Evolutionary conservation across 2,329 filamentous ascomycete species (phyloP), one percentile per base, ranked within the genome.

Genomic region (Didymella arachidicola): DNA sequence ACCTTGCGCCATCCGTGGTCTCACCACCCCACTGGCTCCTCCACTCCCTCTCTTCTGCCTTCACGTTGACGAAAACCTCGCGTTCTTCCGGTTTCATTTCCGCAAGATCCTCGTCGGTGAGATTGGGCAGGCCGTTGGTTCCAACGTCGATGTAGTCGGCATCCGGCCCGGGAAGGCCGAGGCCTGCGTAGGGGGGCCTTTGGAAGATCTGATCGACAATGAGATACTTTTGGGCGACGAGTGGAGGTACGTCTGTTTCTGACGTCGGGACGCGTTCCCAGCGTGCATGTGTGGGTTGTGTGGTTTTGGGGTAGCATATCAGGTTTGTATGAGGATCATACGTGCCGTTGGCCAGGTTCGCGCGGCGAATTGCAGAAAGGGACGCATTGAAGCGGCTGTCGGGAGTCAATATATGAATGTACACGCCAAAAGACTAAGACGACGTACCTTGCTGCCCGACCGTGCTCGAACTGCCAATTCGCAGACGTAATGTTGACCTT

Each of bases 381-480:
- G 83, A 81, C 19, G 90, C 84, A 77, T 98, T 99, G 81, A 95
- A 98, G 46, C 87, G 87, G 74, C 94, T 97, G 51, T 19, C 46
- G 60, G 49, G 61, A 63, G 63, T 69, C 61, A 73, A 66, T 53
- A 41, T 34, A 56, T 19, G 2, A 19, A 39, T 8, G 4, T 6
- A 19, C 18, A n/a, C 5, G 14, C n/a, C 8, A 39, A 18, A 3
- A 19, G 19, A 4, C 7, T n/a, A 1, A 39, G 27, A 7, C 3
- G n/a, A 34, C 84, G 70, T 83, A 96, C 93, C 90, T 94, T 55
- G 94, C 92, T 75, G 94, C 92, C 49, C 91, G 87, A 27, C 93
- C 93, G 78, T 99, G 95, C 79, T 98, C 93, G 57, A 95, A 83
- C 85, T 96, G 95, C 95, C 95, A 99, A 76, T 98, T 99, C 57